Evolutionary conservation across 495 filamentous ascomycete genomes (phyloP).

Genomic region (Thozetella sp.): DNA sequence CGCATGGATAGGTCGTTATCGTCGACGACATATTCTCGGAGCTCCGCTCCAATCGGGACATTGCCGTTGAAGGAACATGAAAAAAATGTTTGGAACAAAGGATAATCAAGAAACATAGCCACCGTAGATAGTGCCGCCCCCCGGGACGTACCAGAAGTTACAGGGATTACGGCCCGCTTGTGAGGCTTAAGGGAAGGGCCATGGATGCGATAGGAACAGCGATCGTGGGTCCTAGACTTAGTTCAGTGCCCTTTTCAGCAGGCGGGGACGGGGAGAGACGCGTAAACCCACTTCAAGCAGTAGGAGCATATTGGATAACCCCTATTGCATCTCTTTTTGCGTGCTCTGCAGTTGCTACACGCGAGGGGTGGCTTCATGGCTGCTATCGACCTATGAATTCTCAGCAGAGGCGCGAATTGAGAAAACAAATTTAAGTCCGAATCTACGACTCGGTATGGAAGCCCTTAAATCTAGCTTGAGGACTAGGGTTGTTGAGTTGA

Average conservation of each 20-base stretch:
- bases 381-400: too few relatives aligned
- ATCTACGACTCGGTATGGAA: too few relatives aligned
- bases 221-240: not conserved
- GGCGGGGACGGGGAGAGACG: not conserved
- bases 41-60: not conserved
- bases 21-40: not conserved
- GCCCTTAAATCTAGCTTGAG: too few relatives aligned
- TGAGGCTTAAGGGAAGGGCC: too few relatives aligned
- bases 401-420: too few relatives aligned
- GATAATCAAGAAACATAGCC: not conserved
- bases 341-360: not conserved
- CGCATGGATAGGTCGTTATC: not conserved
- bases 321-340: not conserved
- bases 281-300: not conserved
- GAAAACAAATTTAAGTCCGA: too few relatives aligned
- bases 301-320: not conserved
- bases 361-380: not conserved
- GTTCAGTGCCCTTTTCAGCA: not conserved
- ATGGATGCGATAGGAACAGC: not conserved
- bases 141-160: too few relatives aligned
- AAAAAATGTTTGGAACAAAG: not conserved
- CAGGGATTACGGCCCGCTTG: too few relatives aligned
- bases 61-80: not conserved
- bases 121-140: too few relatives aligned
- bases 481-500: too few relatives aligned